phyloP scores from a whole-genome alignment of 1,139 yeast genomes.

The Diutina sp. region DNA sequence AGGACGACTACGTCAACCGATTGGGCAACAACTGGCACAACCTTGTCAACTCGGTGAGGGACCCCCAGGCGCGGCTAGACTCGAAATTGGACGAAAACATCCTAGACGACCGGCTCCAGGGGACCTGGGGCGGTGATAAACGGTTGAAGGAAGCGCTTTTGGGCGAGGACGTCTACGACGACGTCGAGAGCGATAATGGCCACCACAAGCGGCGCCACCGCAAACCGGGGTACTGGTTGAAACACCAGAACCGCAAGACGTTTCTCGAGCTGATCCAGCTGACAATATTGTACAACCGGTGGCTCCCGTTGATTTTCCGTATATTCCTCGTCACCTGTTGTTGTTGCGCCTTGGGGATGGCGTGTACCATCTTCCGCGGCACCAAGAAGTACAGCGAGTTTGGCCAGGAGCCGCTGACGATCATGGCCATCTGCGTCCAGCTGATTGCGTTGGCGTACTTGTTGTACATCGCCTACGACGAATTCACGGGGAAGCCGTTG shows the following conservation, averaged over 20 bases:
- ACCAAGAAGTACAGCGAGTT: slow-evolving; percentile 29
- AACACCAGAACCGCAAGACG: slow-evolving; percentile 47
- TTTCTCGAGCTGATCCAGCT: slow-evolving; percentile 51
- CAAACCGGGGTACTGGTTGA: slow-evolving; percentile 55
- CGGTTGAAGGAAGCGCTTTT: slow-evolving; percentile 44
- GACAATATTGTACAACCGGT: slow-evolving; percentile 44
- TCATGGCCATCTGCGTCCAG: slow-evolving; percentile 85
- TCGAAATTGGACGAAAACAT: slow-evolving; percentile 15
- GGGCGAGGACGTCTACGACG: slow-evolving; percentile 15
- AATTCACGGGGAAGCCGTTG: slow-evolving; percentile 80
- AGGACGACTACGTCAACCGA: slow-evolving; percentile 27
- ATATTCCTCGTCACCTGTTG: slow-evolving; percentile 24
- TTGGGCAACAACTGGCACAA: slow-evolving; percentile 28
- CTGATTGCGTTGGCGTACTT: slow-evolving; percentile 67
- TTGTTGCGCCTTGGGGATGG: slow-evolving; percentile 51
- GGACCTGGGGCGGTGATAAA: slow-evolving; percentile 62
- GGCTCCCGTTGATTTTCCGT: slow-evolving; percentile 58
- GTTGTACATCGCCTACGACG: slow-evolving; percentile 77
- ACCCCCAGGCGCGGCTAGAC: slow-evolving; percentile 23
- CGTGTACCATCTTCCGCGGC: slow-evolving; percentile 16
- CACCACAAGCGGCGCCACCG: slow-evolving; percentile 4
- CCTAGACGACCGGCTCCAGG: slow-evolving; percentile 13
- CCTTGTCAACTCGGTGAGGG: slow-evolving; percentile 21
- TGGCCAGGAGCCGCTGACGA: slow-evolving; percentile 76
- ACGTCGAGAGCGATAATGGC: slow-evolving; percentile 13